Conservation (phyloP, 2,329 filamentous ascomycete species). For the Conoideocrella luteorostrata region DNA sequence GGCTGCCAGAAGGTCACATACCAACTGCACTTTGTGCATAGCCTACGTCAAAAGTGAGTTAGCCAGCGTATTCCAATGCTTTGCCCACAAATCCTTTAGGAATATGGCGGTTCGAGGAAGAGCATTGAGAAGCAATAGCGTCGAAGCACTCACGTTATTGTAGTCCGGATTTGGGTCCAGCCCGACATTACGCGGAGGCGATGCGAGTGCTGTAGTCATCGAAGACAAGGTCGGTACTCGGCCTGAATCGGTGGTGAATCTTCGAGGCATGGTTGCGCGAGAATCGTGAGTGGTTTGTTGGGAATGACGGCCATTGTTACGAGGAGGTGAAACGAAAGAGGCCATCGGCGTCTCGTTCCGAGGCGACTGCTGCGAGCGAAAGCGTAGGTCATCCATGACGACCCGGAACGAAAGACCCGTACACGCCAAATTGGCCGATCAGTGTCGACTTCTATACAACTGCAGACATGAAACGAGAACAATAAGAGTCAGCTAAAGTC, state of each 20-base stretch:
- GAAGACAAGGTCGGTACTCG: constrained; percentile 69
- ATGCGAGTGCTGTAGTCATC: constrained; percentile 36
- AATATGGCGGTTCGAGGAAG: too few species aligned
- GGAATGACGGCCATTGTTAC: constrained; percentile 59
- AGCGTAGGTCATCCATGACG: constrained; percentile 70
- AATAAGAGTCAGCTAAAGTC: constrained; percentile 22
- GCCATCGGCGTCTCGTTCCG: constrained; percentile 70
- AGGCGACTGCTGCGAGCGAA: constrained; percentile 69
- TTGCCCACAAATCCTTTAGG: too few species aligned
- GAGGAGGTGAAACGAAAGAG: constrained; percentile 66
- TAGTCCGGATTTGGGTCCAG: constrained; percentile 38
- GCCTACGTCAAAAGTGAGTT: constrained; percentile 35
- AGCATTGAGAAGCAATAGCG: background rate
- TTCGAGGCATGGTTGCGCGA: constrained; percentile 73
- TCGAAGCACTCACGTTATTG: constrained; percentile 28
- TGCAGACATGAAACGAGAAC: constrained; percentile 31
- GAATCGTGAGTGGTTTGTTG: constrained; percentile 54
- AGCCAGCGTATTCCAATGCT: background rate
- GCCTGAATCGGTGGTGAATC: constrained; percentile 89
- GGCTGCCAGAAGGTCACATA: constrained; percentile 44
- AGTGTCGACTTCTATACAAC: constrained; percentile 22
- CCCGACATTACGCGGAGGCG: constrained; percentile 42
- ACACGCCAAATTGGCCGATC: constrained; percentile 32
- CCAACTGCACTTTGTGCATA: constrained; percentile 69
- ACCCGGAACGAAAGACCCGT: constrained; percentile 29